These are phyloP conservation scores for Pichia sp. DNA, from an alignment of 1,139 yeast genomes.

Conservation along the genomic window DNA sequence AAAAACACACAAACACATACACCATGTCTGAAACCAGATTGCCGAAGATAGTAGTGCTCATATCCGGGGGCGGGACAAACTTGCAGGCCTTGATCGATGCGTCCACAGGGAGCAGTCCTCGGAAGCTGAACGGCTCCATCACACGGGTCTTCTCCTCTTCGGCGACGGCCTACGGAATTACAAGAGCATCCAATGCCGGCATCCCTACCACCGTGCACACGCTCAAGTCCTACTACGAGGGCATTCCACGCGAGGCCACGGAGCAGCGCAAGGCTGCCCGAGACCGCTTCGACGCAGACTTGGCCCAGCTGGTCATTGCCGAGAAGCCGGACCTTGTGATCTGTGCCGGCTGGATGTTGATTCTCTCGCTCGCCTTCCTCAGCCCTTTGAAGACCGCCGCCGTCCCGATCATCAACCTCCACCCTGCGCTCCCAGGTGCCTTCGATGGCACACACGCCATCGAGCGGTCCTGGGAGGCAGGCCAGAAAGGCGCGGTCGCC, in stretches of 20 bases:
- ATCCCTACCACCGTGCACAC: slow-evolving; percentile 71
- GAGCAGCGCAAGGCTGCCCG: slow-evolving; percentile 58
- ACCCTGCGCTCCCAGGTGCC: slow-evolving; percentile 95
- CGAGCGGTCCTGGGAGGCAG: slow-evolving; percentile 93
- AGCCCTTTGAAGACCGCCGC: slow-evolving; percentile 56
- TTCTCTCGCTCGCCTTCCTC: slow-evolving; percentile 72
- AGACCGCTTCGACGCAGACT: slow-evolving; percentile 67
- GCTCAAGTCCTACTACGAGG: slow-evolving; percentile 70
- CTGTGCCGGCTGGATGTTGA: slow-evolving; percentile 98
- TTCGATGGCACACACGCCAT: slow-evolving; percentile 97
- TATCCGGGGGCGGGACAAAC: slow-evolving; percentile 93
- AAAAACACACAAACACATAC: not conserved
- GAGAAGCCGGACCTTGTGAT: slow-evolving; percentile 73
- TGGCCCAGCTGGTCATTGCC: slow-evolving; percentile 60
- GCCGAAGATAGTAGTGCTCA: slow-evolving; percentile 54
- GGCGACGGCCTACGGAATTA: slow-evolving; percentile 75
- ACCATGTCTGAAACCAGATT: slow-evolving; percentile 17
- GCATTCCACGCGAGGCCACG: slow-evolving; percentile 58
- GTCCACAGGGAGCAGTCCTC: slow-evolving; percentile 33
- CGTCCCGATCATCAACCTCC: slow-evolving; percentile 82
- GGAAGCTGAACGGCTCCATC: slow-evolving; percentile 48
- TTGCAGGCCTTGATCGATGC: slow-evolving; percentile 91
- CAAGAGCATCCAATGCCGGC: slow-evolving; percentile 63
- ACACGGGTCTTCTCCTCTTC: slow-evolving; percentile 80
- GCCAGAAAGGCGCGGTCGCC: slow-evolving; percentile 69